phyloP scores from a whole-genome alignment of 2,329 filamentous ascomycete species.

The Neofusicoccum laricinum region DNA sequence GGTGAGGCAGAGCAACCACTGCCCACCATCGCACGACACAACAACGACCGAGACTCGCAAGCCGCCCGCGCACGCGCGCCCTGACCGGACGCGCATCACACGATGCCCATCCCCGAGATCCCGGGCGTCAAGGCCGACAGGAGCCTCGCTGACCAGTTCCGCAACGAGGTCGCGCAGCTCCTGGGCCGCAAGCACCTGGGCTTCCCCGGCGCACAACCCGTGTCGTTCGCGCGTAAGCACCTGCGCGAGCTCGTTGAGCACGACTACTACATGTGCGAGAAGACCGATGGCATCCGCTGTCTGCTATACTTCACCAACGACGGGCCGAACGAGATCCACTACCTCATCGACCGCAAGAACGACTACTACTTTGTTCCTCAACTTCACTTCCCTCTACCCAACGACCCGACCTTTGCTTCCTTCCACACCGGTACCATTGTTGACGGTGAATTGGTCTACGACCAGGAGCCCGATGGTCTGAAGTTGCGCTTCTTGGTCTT shows the following conservation, averaged over 20 bases:
- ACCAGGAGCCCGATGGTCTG: constrained; percentile 63
- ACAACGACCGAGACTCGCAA: not conserved
- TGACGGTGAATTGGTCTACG: constrained; percentile 90
- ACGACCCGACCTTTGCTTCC: constrained; percentile 53
- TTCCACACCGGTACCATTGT: constrained; percentile 82
- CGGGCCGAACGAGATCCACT: constrained; percentile 66
- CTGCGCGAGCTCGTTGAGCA: constrained; percentile 74
- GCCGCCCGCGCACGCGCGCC: not conserved
- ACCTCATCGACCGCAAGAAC: constrained; percentile 96
- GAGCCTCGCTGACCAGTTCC: constrained; percentile 50
- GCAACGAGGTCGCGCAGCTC: constrained; percentile 69
- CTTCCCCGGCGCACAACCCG: constrained; percentile 91
- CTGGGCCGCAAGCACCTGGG: constrained; percentile 64
- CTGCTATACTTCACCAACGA: constrained; percentile 81
- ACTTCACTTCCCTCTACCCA: constrained; percentile 76
- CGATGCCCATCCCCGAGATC: constrained; percentile 16
- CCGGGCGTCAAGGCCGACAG: constrained; percentile 13
- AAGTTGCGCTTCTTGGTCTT: constrained; percentile 83
- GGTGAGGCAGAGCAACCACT: not conserved
- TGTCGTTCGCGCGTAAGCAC: constrained; percentile 83
- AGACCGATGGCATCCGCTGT: constrained; percentile 93
- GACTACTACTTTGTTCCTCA: constrained; percentile 84
- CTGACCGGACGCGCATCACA: constrained; percentile 7
- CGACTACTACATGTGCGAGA: constrained; percentile 98
- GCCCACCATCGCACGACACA: not conserved